A percentile compares a stretch with the other conserved stretches of the same genome.
These are phyloP conservation scores for Quercus wislizeni DNA, from an alignment of 306 rosid species.

Conservation along the genomic window DNA sequence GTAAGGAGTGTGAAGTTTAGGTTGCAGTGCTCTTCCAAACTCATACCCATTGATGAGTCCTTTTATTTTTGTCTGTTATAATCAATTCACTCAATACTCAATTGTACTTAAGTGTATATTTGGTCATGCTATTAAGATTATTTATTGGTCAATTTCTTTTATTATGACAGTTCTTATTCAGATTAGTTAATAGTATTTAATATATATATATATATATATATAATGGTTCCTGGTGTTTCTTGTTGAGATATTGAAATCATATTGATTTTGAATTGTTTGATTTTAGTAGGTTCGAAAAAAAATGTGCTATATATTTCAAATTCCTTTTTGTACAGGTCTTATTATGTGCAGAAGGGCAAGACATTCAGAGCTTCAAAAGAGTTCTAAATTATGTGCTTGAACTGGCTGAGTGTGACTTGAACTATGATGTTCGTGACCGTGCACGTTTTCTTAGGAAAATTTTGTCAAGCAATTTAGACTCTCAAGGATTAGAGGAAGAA, in stretches of 20 bases:
- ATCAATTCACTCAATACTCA: too few relatives aligned
- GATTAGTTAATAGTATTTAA: too few relatives aligned
- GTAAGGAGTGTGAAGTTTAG: too few relatives aligned
- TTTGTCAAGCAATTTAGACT: slow-evolving; percentile 48
- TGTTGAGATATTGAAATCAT: not conserved
- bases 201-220: too few relatives aligned
- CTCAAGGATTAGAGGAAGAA: slow-evolving; percentile 40
- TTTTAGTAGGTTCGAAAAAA: not conserved
- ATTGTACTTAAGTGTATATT: too few relatives aligned
- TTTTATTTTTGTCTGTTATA: too few relatives aligned
- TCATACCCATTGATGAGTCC: too few relatives aligned
- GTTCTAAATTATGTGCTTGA: slow-evolving; percentile 68
- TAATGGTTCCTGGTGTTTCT: not conserved
- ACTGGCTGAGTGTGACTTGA: slow-evolving; percentile 75
- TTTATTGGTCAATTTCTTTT: too few relatives aligned
- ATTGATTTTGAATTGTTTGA: not conserved
- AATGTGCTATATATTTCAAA: slow-evolving; percentile 11
- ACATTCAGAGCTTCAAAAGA: slow-evolving; percentile 38
- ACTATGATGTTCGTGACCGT: slow-evolving; percentile 86
- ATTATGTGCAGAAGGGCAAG: slow-evolving; percentile 51
- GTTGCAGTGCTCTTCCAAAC: too few relatives aligned
- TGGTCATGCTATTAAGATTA: too few relatives aligned
- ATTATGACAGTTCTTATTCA: too few relatives aligned
- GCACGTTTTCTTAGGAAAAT: slow-evolving; percentile 64
- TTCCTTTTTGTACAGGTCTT: slow-evolving; percentile 58